Conservation (phyloP, 192 early-diverging fungal genomes). For the Backusella mclennaniae region DNA sequence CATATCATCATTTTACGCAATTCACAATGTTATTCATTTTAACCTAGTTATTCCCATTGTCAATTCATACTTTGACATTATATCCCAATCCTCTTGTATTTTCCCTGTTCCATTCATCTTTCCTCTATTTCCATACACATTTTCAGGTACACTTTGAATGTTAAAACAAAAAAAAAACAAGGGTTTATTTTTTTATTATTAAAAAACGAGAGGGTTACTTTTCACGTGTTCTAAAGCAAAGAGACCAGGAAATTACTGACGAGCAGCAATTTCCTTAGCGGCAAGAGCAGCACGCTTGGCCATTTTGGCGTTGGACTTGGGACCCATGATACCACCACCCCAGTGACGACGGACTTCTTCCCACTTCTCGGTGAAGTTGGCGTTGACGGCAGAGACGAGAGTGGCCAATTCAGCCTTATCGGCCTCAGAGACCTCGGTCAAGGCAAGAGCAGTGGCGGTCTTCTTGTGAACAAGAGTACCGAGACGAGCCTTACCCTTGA, state of each 20-base stretch:
- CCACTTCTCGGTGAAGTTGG: slow-evolving; percentile 95
- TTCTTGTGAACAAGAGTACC: slow-evolving; percentile 99
- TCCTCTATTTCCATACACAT: neutral
- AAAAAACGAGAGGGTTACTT: neutral
- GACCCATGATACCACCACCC: slow-evolving; percentile 99
- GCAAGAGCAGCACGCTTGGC: slow-evolving; percentile 68
- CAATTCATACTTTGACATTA: neutral
- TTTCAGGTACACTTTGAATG: neutral
- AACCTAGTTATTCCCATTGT: too few species aligned
- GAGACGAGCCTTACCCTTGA: slow-evolving; percentile 98
- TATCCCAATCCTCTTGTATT: neutral
- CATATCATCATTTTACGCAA: too few species aligned
- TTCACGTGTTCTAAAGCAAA: neutral
- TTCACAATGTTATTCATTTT: too few species aligned
- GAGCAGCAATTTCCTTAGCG: slow-evolving; percentile 44
- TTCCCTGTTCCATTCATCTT: neutral
- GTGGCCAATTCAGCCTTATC: slow-evolving; percentile 91
- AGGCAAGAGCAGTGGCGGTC: slow-evolving; percentile 95
- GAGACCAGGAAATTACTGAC: slow-evolving; percentile 25
- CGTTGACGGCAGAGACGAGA: slow-evolving; percentile 80
- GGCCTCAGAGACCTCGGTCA: slow-evolving; percentile 92
- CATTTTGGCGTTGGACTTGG: slow-evolving; percentile 85
- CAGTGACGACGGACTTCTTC: slow-evolving; percentile 88
- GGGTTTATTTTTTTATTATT: neutral
- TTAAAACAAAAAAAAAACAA: neutral